Base-by-base conservation (phyloP, 768 basidiomycete species). In the Suillus sp. region DNA sequence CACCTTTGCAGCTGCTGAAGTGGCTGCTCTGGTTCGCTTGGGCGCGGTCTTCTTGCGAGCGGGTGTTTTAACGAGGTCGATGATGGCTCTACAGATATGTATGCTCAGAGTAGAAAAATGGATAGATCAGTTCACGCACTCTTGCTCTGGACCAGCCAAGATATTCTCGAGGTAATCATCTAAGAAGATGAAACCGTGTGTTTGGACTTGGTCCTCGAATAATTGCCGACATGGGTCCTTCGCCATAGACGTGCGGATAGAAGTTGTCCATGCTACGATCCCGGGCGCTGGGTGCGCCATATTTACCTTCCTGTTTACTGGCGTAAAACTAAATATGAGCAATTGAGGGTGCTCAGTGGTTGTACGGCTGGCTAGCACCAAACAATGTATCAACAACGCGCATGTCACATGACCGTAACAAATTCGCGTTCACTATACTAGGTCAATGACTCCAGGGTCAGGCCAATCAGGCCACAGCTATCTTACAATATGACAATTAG, bases 11-110 rank as follows among this genome's bases (percentile, higher is more conserved):
- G 79, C 70, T 4, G 76, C 72, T 20, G 72, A 71, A 13, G 72
- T 66, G 30, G 72, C 77, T n/a, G 79, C 71, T 67, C 84, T 84
- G 20, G 82, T 78, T 67, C 82, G 84, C 67, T 80, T 84, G 4
- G 78, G 77, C 16, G 81, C 74, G 55, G 79, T 80, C 75, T 84
- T 91, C 74, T 85, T 91, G 50, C 91, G 84, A 35, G 90, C 87
- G 16, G 92, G 92, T 1, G 93, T 94, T 77, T 94, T 94, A 3
- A 94, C 85, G 20, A 94, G 81, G 60, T 93, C 91, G 47, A 92
- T 87, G 18, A 93, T 82, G 9, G 86, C 83, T 54, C 92, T 93
- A 65, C 18, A 45, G 0, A 16, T 14, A 34, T 5, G 48, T 14
- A 34, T 5, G 48, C 22, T 60, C 27, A 61, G 68, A 25, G 64